Conservation (phyloP, 1,139 yeast genomes). For the Taphrina confusa region DNA sequence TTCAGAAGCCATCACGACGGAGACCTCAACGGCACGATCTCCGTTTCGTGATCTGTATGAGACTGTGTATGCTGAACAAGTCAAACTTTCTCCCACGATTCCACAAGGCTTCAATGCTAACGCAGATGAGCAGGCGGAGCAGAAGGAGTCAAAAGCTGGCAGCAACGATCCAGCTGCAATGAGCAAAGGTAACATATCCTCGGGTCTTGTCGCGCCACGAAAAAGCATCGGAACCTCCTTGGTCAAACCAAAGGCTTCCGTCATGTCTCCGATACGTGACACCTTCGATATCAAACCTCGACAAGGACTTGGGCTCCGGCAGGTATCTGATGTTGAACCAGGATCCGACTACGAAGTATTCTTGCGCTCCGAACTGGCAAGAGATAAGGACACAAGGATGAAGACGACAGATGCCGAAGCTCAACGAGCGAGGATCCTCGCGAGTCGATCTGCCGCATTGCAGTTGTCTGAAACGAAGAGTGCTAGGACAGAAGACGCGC, state of each 20-base stretch:
- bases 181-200: no score
- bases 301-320: constrained; percentile 14
- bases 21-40: neutral
- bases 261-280: neutral
- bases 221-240: neutral
- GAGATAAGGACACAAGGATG: constrained; percentile 1
- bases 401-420: constrained; percentile 7
- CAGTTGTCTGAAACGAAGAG: neutral
- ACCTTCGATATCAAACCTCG: neutral
- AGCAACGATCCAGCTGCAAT: neutral
- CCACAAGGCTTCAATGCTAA: neutral
- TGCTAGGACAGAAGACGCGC: neutral
- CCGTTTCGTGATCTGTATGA: neutral
- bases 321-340: constrained; percentile 8
- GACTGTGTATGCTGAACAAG: constrained; percentile 6
- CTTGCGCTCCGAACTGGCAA: constrained; percentile 12
- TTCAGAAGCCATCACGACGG: neutral
- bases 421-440: constrained; percentile 19
- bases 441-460: constrained; percentile 15
- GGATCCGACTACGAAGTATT: constrained; percentile 27
- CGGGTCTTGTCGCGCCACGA: constrained; percentile 3
- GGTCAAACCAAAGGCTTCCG: neutral
- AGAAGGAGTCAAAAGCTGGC: neutral
- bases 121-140: neutral
- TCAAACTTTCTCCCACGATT: neutral